Base-by-base conservation (phyloP, 805 yeast genomes). In the Zygotorulaspora florentina region DNA sequence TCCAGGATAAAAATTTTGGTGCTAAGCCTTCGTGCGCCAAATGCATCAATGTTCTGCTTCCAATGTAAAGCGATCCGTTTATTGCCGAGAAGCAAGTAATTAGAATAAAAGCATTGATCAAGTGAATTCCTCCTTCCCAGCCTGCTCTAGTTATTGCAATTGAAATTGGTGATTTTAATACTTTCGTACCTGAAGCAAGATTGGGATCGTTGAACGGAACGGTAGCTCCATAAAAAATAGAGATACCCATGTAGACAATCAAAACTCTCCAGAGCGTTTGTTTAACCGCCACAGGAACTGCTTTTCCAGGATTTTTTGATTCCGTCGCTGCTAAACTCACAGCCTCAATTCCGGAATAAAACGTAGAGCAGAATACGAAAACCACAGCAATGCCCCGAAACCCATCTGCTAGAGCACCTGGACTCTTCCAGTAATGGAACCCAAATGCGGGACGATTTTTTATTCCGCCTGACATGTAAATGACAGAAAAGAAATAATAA, bases 301-400 rank as follows among this genome's bases (percentile, higher is more conserved):
- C 74, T 72, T 62, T 44, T 64, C 42, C 33, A 12, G 47, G 47
- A 59, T 61, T 61, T 28, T 62, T 28, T 68, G 64, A 44, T 76
- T 68, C 23, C 34, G 42, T 48, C 26, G 33, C 41, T 4, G 87
- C 82, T 40, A 83, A 68, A 27, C 85, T 85, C 23, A 77, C 73
- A 42, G 83, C 68, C 62, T 83, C 89, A 13, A 83, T 77, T 35
- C 88, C 88, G 20, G 81, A 75, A 58, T 79, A 83, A 10, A 85
- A 74, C 55, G 81, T 83, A 0, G 88, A 85, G 13, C 88, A 85
- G 35, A 81, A 77, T 39, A 81, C 80, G 51, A 83, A 79, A n/a
- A 78, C 83, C 2, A 80, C 67, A 51, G 77, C 74, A 25, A 83
- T 78, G 46, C 86, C 87, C 65, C 81, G 81, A 59, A 81, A 67